A percentile compares a stretch with the other conserved stretches of the same genome.
Conservation (phyloP, 345 rosid species). For the Garcia nutans region DNA sequence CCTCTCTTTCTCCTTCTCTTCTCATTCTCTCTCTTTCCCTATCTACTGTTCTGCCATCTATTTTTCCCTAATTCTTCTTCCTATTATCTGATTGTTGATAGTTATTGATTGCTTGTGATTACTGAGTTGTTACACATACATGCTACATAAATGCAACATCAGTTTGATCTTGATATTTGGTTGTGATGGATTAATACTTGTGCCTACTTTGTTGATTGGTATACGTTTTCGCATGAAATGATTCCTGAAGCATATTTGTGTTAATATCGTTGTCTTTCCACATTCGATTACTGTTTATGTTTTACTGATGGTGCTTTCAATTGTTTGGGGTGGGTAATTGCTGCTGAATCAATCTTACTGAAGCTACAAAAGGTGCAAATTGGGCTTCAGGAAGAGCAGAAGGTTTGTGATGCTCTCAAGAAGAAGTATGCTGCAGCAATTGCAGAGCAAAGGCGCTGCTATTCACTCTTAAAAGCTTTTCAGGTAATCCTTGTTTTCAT, state of each 20-base stretch:
- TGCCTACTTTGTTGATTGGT: no score
- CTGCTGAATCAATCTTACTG: conserved; percentile 39
- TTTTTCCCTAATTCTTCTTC: no score
- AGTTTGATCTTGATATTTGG: no score
- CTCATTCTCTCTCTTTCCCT: no score
- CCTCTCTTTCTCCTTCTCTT: no score
- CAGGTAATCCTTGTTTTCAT: conserved; percentile 48
- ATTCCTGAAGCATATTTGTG: not conserved
- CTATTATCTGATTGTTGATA: no score
- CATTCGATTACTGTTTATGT: not conserved
- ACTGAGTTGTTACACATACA: no score
- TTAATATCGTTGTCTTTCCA: not conserved
- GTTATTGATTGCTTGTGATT: no score
- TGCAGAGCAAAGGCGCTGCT: conserved; percentile 58
- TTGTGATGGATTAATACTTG: no score
- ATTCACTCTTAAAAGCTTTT: conserved; percentile 52
- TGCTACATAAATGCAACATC: no score
- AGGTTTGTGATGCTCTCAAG: conserved; percentile 49
- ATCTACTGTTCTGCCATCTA: no score
- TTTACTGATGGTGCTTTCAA: conserved; percentile 5
- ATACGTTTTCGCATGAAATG: not conserved
- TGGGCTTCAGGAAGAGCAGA: conserved; percentile 64
- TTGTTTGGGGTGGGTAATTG: conserved; percentile 6
- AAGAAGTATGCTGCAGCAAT: conserved; percentile 58
- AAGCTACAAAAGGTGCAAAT: conserved; percentile 65